These are phyloP conservation scores for Monilinia polystroma DNA, from an alignment of 2,329 filamentous ascomycete species.

Conservation along the genomic window DNA sequence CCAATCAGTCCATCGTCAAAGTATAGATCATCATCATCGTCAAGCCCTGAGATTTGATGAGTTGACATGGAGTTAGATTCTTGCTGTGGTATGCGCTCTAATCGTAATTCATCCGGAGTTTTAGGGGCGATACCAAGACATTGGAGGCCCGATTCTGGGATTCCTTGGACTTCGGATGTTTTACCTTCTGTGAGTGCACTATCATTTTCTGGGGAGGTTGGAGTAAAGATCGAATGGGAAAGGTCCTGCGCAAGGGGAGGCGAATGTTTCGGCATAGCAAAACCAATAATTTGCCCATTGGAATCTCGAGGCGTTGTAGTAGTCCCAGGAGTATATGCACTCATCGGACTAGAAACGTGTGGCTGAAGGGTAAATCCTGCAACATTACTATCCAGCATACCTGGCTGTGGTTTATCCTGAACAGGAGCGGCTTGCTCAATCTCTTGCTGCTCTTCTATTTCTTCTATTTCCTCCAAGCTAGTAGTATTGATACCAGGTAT, in stretches of 20 bases:
- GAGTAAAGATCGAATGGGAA: conserved; percentile 24
- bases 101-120: background rate
- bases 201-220: conserved; percentile 26
- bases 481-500: conserved; percentile 28
- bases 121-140: conserved; percentile 32
- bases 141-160: conserved; percentile 20
- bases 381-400: conserved; percentile 25
- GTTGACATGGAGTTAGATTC: conserved; percentile 11
- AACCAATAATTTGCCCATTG: conserved; percentile 56
- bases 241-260: conserved; percentile 25
- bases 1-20: conserved; percentile 67
- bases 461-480: conserved; percentile 34
- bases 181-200: conserved; percentile 16
- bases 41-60: conserved; percentile 31
- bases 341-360: conserved; percentile 53
- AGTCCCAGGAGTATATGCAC: conserved; percentile 50
- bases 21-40: conserved; percentile 51
- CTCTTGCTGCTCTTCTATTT: conserved; percentile 43
- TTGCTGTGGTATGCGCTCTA: conserved; percentile 21
- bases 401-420: conserved; percentile 26
- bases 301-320: conserved; percentile 55
- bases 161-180: background rate
- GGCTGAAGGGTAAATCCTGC: conserved; percentile 38
- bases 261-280: conserved; percentile 45
- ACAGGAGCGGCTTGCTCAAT: background rate